Percentiles rank a stretch among this genome's conserved stretches.
Conservation (phyloP, 2,329 filamentous ascomycete species). For the Beauveria sp. region DNA sequence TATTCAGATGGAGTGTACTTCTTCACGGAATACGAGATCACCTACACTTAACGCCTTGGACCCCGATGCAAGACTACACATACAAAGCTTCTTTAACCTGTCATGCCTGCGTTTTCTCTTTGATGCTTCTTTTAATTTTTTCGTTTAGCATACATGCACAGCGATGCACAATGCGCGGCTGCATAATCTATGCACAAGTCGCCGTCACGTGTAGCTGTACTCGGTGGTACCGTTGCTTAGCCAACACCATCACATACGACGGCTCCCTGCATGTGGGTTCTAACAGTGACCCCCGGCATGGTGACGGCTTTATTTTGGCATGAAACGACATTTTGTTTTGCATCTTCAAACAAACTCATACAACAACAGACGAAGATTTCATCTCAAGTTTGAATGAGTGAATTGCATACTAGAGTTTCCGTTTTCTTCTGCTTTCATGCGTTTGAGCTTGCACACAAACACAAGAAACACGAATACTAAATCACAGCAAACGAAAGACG, state of each 20-base stretch:
- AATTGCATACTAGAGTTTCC: not conserved
- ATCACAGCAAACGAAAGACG: not conserved
- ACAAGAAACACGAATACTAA: not conserved
- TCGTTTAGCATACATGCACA: not conserved
- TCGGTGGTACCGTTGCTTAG: not conserved
- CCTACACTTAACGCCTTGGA: too few species aligned
- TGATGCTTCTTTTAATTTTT: not conserved
- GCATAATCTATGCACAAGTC: not conserved
- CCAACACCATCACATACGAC: not conserved
- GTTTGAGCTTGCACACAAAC: not conserved
- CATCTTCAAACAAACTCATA: not conserved
- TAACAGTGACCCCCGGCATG: not conserved
- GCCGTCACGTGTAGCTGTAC: not conserved
- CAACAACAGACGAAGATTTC: not conserved
- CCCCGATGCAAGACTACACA: too few species aligned
- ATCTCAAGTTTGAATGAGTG: not conserved
- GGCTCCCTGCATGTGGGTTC: not conserved
- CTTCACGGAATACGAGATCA: too few species aligned
- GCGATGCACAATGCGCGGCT: not conserved
- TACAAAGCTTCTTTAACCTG: too few species aligned
- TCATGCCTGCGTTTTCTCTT: not conserved
- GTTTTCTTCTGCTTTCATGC: not conserved
- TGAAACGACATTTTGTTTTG: not conserved
- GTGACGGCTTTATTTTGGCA: not conserved
- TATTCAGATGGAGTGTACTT: too few species aligned